Base-by-base conservation (phyloP, 2,329 filamentous ascomycete species). In the Verticillium zaregamsianum region DNA sequence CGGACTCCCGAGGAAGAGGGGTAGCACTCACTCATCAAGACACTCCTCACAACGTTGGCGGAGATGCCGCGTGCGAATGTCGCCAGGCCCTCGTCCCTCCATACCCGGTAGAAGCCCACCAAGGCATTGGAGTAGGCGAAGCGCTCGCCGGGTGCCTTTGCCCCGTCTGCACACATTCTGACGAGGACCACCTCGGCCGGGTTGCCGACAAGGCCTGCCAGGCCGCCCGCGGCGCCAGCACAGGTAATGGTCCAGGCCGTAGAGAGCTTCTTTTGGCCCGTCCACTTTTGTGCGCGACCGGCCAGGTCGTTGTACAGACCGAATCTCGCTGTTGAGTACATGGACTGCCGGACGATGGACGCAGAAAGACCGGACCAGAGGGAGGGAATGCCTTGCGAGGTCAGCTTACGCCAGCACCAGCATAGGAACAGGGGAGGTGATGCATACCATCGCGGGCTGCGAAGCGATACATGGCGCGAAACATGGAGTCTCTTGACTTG, bases 141-240 rank as follows among this genome's bases (percentile, higher is more conserved):
- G n/a, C 74, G 70, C 58, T 80, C 69, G 0, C 65, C 64, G 0
- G 67, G 65, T 1, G 70, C 61, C 63, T 75, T 79, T 0, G 78
- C 78, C 1, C 77, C 78, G 66, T 80, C 78, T 15, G 77, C 75
- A 62, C 78, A 80, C 78, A 80, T 80, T 7, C 78, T 70, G 0
- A 80, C 78, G 5, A 80, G 72, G 1, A 79, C 71, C 0, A 78
- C 72, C 64, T 80, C 78, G 12, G 78, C 75, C 4, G 78, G 78
- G 28, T 80, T 80, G n/a, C 78, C 78, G 3, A 80, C 68, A n/a
- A 79, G 45, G 17, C 78, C 78, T 1, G 78, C 78, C 20, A 79
- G 67, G 8, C 77, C 76, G 14, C 77, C 78, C 0, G 77, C 74
- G 1, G 76, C 40, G 5, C 74, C 76, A 2, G 78, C 77, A 49